A percentile compares a stretch with the other conserved stretches of the same genome.
Conservation (phyloP, 2,329 filamentous ascomycete species). For the Botryotinia convoluta region DNA sequence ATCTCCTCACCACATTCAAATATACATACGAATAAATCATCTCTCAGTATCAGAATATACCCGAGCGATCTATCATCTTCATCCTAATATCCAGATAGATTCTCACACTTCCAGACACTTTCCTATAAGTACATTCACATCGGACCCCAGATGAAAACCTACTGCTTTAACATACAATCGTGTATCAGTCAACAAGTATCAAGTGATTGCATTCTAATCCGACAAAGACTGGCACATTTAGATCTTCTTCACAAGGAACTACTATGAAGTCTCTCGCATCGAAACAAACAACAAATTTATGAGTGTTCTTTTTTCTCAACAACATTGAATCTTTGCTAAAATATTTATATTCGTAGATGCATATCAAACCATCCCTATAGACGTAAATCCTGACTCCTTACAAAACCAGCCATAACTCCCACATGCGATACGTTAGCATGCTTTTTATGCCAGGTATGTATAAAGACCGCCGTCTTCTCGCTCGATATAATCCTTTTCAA, state of each 20-base stretch:
- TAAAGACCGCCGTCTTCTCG: slow-evolving; percentile 68
- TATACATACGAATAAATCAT: too few species aligned
- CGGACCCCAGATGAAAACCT: neutral
- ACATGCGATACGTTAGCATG: neutral
- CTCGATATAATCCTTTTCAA: slow-evolving; percentile 93
- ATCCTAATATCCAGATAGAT: too few species aligned
- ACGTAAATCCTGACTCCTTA: neutral
- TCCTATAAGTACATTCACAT: neutral
- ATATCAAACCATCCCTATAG: neutral
- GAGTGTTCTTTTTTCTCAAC: neutral
- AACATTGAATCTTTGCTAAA: neutral
- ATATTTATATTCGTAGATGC: neutral
- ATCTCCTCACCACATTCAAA: too few species aligned
- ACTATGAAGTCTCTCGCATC: neutral
- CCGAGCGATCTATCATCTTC: too few species aligned
- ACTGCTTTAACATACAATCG: neutral
- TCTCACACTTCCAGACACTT: too few species aligned
- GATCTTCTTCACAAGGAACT: neutral
- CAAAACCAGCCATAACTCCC: neutral
- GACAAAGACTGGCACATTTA: neutral
- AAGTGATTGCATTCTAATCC: neutral
- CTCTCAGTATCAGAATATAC: too few species aligned
- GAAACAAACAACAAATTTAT: neutral
- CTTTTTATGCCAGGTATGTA: slow-evolving; percentile 61
- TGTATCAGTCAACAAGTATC: neutral